Evolutionary conservation across 495 filamentous ascomycete species (phyloP), one percentile per base, ranked within the genome.

Genomic region (Xylaria acuta): DNA sequence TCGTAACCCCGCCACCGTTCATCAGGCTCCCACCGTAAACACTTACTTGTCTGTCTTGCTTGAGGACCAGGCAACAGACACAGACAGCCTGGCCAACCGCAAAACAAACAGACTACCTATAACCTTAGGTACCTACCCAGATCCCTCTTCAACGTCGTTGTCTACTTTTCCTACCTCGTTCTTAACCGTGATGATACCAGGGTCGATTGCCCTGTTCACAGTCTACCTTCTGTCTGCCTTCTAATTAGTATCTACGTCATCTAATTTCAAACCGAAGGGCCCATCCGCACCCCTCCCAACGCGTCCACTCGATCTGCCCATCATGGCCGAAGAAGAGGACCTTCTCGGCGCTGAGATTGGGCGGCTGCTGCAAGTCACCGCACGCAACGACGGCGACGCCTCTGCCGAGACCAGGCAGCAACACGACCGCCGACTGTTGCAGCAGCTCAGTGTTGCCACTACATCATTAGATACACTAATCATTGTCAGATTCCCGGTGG

Each of bases 401-500:
- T 41, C 45, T 18, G 20, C 56, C 18, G 41, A 71, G 1, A 3
- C 32, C 18, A 75, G 72, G 70, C 79, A 74, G 69, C 77, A 67
- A 54, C 22, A 14, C 18, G 75, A 74, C 67, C 65, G 66, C 62
- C 38, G 9, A 45, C 75, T 22, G 34, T 51, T 72, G 36, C 71
- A 53, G 12, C 60, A 83, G 49, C 75, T 81, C 3, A 32, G 81
- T 1, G 67, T 84, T 25, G 59, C 82, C 16, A 78, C 84, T 45
- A 60, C 77, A 7, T 78, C 80, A 16, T 87, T 81, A 22, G 85
- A 89, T 64, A 91, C 90, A 0, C 79, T 89, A 18, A 82, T 89
- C 8, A 83, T 85, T 64, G 88, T 92, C 60, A 86, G 86, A 2
- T 81, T 85, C 58, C 77, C 84, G 73, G 20, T 76, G 74, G 69